phyloP scores from a whole-genome alignment of 2,329 filamentous ascomycete genomes.

The Neofusicoccum cordaticola region DNA sequence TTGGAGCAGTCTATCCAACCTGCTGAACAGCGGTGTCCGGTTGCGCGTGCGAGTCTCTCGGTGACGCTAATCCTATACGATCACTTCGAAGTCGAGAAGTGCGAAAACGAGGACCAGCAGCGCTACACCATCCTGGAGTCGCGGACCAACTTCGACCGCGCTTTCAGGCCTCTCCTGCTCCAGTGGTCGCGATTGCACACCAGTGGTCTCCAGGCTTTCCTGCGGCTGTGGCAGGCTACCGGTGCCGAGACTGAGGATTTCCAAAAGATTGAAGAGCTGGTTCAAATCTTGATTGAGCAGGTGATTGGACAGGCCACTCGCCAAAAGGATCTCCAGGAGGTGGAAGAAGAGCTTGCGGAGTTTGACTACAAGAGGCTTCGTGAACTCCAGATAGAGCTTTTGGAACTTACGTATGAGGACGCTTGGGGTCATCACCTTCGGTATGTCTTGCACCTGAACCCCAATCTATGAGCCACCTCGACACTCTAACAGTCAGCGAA shows the following conservation, averaged over 20 bases:
- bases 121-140: constrained; percentile 72
- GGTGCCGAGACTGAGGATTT: constrained; percentile 84
- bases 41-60: constrained; percentile 81
- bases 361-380: constrained; percentile 77
- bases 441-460: constrained; percentile 24
- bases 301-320: constrained; percentile 79
- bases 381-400: constrained; percentile 86
- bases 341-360: constrained; percentile 84
- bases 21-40: constrained; percentile 71
- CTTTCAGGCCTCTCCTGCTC: constrained; percentile 82
- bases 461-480: neutral
- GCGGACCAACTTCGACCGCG: constrained; percentile 73
- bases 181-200: constrained; percentile 93
- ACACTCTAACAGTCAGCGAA: constrained; percentile 23
- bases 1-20: constrained; percentile 81
- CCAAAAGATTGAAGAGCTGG: constrained; percentile 85
- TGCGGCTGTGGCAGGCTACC: constrained; percentile 88
- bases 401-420: constrained; percentile 89
- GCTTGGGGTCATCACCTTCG: constrained; percentile 88
- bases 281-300: constrained; percentile 81
- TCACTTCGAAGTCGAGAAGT: constrained; percentile 89
- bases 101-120: constrained; percentile 74
- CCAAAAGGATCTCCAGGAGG: constrained; percentile 78
- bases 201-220: constrained; percentile 79
- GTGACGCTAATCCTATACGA: constrained; percentile 89